These are phyloP conservation scores for Chrysophaeum taylorii DNA, from an alignment of 352 stramenopile species.

Conservation along the genomic window DNA sequence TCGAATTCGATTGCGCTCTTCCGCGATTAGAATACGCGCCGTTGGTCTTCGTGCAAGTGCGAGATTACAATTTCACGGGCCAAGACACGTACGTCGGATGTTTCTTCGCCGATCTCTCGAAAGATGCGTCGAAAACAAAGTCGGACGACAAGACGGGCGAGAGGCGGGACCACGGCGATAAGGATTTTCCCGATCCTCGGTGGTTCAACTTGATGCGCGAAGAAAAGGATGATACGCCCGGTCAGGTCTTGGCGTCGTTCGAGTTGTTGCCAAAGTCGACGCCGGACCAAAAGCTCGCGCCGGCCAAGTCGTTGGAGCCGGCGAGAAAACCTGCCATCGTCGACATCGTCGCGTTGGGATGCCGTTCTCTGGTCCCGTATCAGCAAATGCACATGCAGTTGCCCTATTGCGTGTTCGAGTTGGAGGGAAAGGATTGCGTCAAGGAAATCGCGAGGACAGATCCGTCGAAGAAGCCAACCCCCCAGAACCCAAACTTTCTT, in stretches of 20 bases:
- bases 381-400: conserved; percentile 15
- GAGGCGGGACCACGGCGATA: neutral
- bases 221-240: conserved; percentile 8
- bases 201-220: conserved; percentile 12
- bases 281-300: neutral
- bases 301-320: neutral
- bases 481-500: conserved; percentile 15
- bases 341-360: conserved; percentile 15
- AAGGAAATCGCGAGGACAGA: neutral
- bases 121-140: too few relatives aligned
- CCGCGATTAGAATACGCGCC: too few relatives aligned
- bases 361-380: conserved; percentile 12
- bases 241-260: conserved; percentile 12
- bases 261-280: conserved; percentile 13
- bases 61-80: too few relatives aligned
- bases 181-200: conserved; percentile 4
- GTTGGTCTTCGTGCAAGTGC: too few relatives aligned
- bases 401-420: conserved; percentile 12
- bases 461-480: conserved; percentile 14
- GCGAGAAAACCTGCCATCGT: neutral
- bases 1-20: too few relatives aligned
- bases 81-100: too few relatives aligned
- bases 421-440: neutral
- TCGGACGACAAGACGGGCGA: too few relatives aligned
- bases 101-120: too few relatives aligned